Evolutionary conservation across 176 grass and related monocot genomes (phyloP), one percentile per base, ranked within the genome.

Genomic region (Bolboschoenus planiculmis): DNA sequence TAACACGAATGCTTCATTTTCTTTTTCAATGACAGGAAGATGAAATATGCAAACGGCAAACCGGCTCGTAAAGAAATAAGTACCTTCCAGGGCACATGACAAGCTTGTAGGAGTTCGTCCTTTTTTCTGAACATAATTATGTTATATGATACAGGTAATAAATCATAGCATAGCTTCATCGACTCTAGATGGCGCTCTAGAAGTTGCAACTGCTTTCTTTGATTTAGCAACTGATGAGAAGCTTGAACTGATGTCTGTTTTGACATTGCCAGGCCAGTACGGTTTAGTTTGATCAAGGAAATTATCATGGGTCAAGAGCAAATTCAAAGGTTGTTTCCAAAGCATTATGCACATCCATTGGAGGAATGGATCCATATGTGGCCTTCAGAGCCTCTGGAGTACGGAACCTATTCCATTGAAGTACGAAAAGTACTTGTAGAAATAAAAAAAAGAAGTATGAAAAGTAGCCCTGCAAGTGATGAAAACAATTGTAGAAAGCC

Each of bases 301-400:
- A 43, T 18, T 18, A 46, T 56, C 34, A 55, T 71, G 27, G 63
- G 63, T 23, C 18, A 59, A 35, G 82, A 84, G 35, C 46, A 75
- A 9, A 30, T 84, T 55, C 40, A 30, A 51, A 84, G 82, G 82
- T 42, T 75, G n/a, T 84, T 84, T 75, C 82, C 75, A 24, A 84
- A 84, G 34, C 82, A 75, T 30, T 84, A 75, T 56, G 42, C 82
- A 20, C 65, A 84, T 56, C 82, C 82, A 15, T 73, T 84, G 66
- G 58, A 84, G 11, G 31, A 84, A 40, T 84, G 82, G 82, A 84
- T 84, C 82, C 39, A 84, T 71, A 56, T 84, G 82, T 84, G 82
- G 82, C 82, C 82, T 42, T 84, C 66, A 4, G 31, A 84, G 10
- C 82, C 82, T 14, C 48, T 11, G 31, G 66, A 75, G 1, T 84